phyloP scores from a whole-genome alignment of 2,329 filamentous ascomycete genomes.

The Pleomassaria siparia region DNA sequence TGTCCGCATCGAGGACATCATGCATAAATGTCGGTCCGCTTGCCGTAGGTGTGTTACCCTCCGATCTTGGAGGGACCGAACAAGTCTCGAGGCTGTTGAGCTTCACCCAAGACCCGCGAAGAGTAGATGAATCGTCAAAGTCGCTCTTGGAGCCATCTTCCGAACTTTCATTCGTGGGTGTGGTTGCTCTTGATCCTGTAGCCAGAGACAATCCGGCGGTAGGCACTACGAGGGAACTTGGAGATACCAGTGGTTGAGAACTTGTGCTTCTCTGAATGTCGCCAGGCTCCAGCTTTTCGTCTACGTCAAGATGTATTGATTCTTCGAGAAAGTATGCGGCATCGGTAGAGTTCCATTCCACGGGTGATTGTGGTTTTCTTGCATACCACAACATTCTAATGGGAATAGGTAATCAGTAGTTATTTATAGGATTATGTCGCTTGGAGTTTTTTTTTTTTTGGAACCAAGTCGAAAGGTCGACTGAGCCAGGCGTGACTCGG shows the following conservation, averaged over 20 bases:
- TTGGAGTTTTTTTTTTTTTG: no score
- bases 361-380: conserved; percentile 14
- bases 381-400: conserved; percentile 30
- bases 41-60: neutral
- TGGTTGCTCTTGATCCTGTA: neutral
- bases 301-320: conserved; percentile 24
- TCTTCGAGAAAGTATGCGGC: conserved; percentile 19
- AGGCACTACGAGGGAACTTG: conserved; percentile 2
- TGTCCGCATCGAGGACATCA: no score
- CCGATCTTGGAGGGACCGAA: neutral
- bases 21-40: no score
- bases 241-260: neutral
- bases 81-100: neutral
- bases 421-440: no score
- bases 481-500: no score
- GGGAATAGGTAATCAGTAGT: neutral
- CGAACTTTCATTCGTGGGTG: neutral
- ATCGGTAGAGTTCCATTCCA: conserved; percentile 4
- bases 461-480: no score
- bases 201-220: conserved; percentile 2
- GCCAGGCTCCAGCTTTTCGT: conserved; percentile 13
- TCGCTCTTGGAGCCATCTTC: neutral
- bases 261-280: neutral
- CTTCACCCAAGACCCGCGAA: neutral
- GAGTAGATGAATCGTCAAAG: neutral